Conservation (phyloP, 768 basidiomycete species). For the Leccinum longicurvipes region DNA sequence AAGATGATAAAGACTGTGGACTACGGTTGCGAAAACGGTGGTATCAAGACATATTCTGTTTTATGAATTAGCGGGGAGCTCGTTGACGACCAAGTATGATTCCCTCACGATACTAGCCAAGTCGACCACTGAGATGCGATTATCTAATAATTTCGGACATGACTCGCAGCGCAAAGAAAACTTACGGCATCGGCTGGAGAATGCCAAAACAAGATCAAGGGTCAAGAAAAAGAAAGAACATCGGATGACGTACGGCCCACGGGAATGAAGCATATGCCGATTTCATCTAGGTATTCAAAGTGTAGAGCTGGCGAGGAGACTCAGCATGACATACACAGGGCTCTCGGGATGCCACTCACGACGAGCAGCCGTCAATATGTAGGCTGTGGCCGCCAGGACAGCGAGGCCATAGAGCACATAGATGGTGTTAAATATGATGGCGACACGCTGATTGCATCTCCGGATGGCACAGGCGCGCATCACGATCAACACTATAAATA, state of each 20-base stretch:
- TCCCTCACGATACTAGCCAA: constrained; percentile 13
- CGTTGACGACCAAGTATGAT: background rate
- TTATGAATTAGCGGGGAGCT: background rate
- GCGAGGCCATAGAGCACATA: constrained; percentile 12
- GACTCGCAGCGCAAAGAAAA: background rate
- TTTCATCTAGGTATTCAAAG: constrained; percentile 8
- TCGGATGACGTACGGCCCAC: constrained; percentile 9
- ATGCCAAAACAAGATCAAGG: background rate
- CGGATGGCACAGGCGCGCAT: constrained; percentile 25
- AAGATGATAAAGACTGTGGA: constrained; percentile 1
- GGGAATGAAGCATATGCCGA: constrained; percentile 9
- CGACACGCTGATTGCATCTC: constrained; percentile 7
- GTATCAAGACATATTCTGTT: constrained; percentile 20
- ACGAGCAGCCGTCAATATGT: background rate
- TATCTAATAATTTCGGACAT: background rate
- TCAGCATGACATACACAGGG: background rate
- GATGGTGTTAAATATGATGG: background rate
- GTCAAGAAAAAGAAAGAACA: background rate
- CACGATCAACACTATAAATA: constrained; percentile 19
- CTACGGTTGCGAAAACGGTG: constrained; percentile 2
- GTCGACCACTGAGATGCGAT: constrained; percentile 11
- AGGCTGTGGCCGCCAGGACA: background rate
- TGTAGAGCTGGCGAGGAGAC: background rate
- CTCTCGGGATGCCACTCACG: background rate
- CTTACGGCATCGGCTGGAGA: constrained; percentile 11